phyloP scores from a whole-genome alignment of 2,329 filamentous ascomycete genomes.

The Cercospora canescens region DNA sequence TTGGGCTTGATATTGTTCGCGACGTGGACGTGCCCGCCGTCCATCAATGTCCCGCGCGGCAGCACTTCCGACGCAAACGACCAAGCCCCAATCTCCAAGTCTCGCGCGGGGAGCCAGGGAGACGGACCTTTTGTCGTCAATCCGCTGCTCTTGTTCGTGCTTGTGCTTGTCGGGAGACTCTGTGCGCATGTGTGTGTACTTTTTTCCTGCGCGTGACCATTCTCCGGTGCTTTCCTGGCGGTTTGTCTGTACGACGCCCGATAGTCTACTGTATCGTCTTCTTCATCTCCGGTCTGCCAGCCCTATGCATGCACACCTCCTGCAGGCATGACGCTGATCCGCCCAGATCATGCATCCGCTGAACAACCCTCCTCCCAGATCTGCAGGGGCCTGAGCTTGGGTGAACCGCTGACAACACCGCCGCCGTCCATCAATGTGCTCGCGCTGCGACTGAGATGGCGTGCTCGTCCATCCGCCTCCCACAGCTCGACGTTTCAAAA shows the following conservation, averaged over 20 bases:
- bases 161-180: not conserved
- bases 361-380: not conserved
- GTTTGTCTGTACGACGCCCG: too few species aligned
- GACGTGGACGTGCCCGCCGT: not conserved
- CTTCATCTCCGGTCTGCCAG: not conserved
- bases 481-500: not conserved
- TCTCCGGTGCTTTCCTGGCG: too few species aligned
- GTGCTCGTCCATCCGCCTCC: not conserved
- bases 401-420: not conserved
- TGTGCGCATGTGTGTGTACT: not conserved
- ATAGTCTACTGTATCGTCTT: too few species aligned
- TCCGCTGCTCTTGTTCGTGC: not conserved
- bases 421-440: not conserved
- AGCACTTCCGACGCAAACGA: not conserved
- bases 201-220: too few species aligned
- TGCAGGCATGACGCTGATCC: not conserved
- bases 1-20: conserved; percentile 2
- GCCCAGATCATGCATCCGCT: not conserved
- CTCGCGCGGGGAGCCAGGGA: not conserved
- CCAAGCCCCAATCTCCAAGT: not conserved
- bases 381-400: not conserved
- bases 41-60: conserved; percentile 1
- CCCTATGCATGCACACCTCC: conserved; percentile 1
- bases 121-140: not conserved
- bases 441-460: not conserved